Percentiles rank a stretch among this genome's conserved stretches.
Evolutionary conservation across 805 yeast genomes (phyloP).

Genomic region (Yamadazyma sp.): DNA sequence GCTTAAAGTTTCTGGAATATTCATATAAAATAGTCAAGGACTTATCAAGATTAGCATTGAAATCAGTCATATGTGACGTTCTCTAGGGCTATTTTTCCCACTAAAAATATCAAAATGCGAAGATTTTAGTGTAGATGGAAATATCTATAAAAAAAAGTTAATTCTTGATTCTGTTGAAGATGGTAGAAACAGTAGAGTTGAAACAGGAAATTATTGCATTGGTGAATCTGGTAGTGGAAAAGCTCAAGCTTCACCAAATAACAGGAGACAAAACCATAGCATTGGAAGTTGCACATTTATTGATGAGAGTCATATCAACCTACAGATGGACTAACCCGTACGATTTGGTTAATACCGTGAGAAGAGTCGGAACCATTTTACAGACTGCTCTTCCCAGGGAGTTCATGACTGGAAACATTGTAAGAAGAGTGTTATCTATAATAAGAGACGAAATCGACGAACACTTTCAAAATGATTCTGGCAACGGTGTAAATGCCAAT

Average conservation of each 20-base stretch:
- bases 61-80: conserved; percentile 17
- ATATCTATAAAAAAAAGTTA: conserved; percentile 1
- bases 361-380: conserved; percentile 68
- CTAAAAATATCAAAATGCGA: no score
- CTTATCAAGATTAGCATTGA: conserved; percentile 22
- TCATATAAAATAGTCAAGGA: conserved; percentile 30
- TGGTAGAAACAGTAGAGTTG: conserved; percentile 11
- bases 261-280: conserved; percentile 82
- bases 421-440: conserved; percentile 82
- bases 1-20: conserved; percentile 28
- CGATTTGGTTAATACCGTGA: conserved; percentile 68
- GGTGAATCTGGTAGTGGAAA: conserved; percentile 40
- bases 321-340: conserved; percentile 83
- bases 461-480: conserved; percentile 21
- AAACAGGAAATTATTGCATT: conserved; percentile 35
- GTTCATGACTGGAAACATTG: conserved; percentile 84
- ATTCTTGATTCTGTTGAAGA: conserved; percentile 1
- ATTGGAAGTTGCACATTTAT: conserved; percentile 78
- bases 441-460: conserved; percentile 81
- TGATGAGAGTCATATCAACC: conserved; percentile 85
- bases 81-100: conserved; percentile 3
- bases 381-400: conserved; percentile 86
- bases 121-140: no score
- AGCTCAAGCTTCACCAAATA: conserved; percentile 81
- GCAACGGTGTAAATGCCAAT: conserved; percentile 19